Evolutionary conservation across 1,139 yeast genomes (phyloP).

Genomic region (Candida dubliniensis): DNA sequence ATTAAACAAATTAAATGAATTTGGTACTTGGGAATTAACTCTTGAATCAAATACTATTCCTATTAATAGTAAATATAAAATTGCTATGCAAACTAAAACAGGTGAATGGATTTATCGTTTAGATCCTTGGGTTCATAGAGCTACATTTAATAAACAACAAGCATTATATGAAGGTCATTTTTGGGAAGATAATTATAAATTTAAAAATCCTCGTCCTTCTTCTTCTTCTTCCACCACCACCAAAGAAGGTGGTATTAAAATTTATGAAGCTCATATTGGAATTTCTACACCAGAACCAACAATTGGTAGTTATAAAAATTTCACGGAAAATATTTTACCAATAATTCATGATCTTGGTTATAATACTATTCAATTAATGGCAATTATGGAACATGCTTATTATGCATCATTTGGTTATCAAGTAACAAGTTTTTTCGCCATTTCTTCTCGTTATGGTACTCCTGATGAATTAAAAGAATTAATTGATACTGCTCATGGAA

Average conservation of each 20-base stretch:
- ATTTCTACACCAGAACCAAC: constrained; percentile 89
- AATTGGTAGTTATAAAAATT: constrained; percentile 82
- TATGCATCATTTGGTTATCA: constrained; percentile 98
- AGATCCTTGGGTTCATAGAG: constrained; percentile 88
- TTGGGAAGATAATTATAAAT: constrained; percentile 72
- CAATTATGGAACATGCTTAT: constrained; percentile 98
- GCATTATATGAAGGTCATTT: constrained; percentile 76
- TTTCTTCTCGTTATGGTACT: constrained; percentile 85
- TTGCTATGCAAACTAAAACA: constrained; percentile 61
- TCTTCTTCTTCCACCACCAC: too few relatives aligned
- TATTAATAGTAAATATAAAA: constrained; percentile 79
- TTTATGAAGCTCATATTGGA: constrained; percentile 96
- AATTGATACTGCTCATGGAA: constrained; percentile 85
- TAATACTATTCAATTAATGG: constrained; percentile 94
- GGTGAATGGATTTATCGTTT: constrained; percentile 77
- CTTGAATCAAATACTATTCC: constrained; percentile 64
- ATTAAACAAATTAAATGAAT: constrained; percentile 54
- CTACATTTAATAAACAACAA: constrained; percentile 60
- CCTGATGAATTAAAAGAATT: constrained; percentile 93
- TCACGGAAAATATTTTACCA: constrained; percentile 80
- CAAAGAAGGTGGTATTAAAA: constrained; percentile 58
- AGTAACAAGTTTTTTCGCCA: constrained; percentile 88
- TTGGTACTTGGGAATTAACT: constrained; percentile 66
- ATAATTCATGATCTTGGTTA: constrained; percentile 81
- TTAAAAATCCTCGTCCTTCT: constrained; percentile 69